Base-by-base conservation (phyloP, 2,329 filamentous ascomycete genomes). In the Plectosphaerella sp. region DNA sequence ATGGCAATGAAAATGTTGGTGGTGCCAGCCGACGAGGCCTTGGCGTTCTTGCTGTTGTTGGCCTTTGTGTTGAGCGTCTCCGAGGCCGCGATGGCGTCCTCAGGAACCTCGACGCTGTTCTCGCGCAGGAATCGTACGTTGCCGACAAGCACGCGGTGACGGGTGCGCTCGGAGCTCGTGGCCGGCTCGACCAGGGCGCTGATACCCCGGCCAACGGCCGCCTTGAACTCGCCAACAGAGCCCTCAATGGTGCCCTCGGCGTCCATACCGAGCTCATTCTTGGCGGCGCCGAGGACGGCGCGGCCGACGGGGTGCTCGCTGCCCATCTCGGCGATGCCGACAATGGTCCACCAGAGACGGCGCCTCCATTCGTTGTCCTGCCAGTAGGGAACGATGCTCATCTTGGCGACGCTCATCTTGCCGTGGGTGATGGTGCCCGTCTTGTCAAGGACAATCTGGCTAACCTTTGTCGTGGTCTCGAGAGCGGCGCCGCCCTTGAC, bases 221-320 rank as follows among this genome's bases (percentile, higher is more conserved):
- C 89, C 62, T 87, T 82, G 67, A 99, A 97, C 35, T 96, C 88
- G 51, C 89, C 90, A 39, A 96, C 80, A 58, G 83, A 89, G 47
- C 94, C 94, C 54, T 95, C 88, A 33, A 97, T 79, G 16, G 84
- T 81, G 8, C 82, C 87, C 53, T 95, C 91, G 2, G 77, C 67
- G 15, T 83, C 84, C 39, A 96, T 69, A 4, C 84, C 84, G 9
- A 97, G 83, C 65, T 93, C 83, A 2, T 81, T 75, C 60, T 89
- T 92, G 4, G 93, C 91, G 25, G 85, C 84, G 1, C 73, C 71
- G 6, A 96, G 75, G 49, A 97, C 89, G 14, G 94, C 93, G 62
- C 86, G 90, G n/a, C 92, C 94, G 52, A 97, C 89, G 1, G 94
- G 94, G 65, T 99, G 94, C 70, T 99, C 94, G 63, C 91, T 96